phyloP scores from a whole-genome alignment of 192 early-diverging fungal species.

The Entrophospora sp. region DNA sequence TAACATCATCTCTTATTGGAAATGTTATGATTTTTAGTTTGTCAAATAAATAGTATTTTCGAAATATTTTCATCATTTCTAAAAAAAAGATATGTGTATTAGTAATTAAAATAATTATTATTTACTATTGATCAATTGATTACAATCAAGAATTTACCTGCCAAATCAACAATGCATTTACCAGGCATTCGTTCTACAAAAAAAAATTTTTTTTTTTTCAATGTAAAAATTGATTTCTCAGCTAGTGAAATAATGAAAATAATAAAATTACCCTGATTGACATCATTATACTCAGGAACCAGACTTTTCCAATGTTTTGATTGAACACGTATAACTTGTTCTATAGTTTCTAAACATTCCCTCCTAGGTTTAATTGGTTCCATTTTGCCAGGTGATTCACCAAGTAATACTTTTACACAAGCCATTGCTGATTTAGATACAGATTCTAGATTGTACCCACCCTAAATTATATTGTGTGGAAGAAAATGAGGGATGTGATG shows the following conservation, averaged over 20 bases:
- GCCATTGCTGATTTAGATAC: conserved; percentile 67
- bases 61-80: conserved; percentile 12
- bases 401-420: conserved; percentile 65
- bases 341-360: conserved; percentile 37
- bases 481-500: background rate
- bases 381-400: conserved; percentile 41
- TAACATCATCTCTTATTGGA: too few species aligned
- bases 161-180: background rate
- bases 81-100: background rate
- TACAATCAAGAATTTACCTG: background rate
- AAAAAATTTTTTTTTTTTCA: background rate
- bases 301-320: conserved; percentile 37
- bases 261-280: conserved; percentile 21
- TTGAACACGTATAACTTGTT: conserved; percentile 39
- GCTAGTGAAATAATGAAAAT: background rate
- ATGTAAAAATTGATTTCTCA: background rate
- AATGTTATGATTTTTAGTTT: too few species aligned
- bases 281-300: conserved; percentile 27
- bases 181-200: background rate
- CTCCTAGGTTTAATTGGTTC: conserved; percentile 29
- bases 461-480: conserved; percentile 23
- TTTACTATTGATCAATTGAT: background rate
- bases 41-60: too few species aligned
- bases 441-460: conserved; percentile 79
- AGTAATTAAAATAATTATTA: too few species aligned